phyloP scores from a whole-genome alignment of 164 flowering plant genomes.

The Echeveria elegans region DNA sequence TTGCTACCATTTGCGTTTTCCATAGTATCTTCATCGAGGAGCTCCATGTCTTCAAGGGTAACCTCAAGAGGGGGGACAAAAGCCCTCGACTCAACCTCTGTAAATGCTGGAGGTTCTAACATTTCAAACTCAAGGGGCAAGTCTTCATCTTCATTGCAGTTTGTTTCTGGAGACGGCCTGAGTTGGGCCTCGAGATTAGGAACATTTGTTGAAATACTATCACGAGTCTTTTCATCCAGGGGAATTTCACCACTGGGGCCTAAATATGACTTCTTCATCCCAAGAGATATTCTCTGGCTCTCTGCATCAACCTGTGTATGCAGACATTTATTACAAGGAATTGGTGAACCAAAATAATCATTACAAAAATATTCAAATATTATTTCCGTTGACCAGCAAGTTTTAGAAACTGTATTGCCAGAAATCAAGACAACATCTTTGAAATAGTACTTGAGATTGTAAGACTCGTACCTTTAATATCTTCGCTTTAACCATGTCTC shows the following conservation, averaged over 20 bases:
- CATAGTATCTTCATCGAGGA: slow-evolving; percentile 24
- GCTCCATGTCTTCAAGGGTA: slow-evolving; percentile 65
- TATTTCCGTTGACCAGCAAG: neutral
- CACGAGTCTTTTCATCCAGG: slow-evolving; percentile 11
- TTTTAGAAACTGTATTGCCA: neutral
- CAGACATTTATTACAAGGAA: neutral
- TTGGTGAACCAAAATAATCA: neutral
- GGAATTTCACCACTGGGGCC: neutral
- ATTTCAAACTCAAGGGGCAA: slow-evolving; percentile 14
- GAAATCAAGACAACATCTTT: slow-evolving; percentile 19
- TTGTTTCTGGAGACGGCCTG: too few species aligned
- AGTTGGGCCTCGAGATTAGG: neutral
- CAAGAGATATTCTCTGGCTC: slow-evolving; percentile 65
- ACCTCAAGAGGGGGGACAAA: slow-evolving; percentile 79
- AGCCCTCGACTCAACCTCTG: slow-evolving; percentile 58
- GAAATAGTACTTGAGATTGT: neutral
- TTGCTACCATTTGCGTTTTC: slow-evolving; percentile 17
- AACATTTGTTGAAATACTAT: slow-evolving; percentile 16
- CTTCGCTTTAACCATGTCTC: slow-evolving; percentile 63
- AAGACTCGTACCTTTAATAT: neutral
- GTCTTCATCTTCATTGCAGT: too few species aligned
- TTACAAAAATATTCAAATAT: neutral
- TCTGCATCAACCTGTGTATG: slow-evolving; percentile 57
- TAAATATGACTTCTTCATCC: slow-evolving; percentile 69
- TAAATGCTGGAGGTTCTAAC: slow-evolving; percentile 20